A percentile compares a stretch with the other conserved stretches of the same genome.
Evolutionary conservation across 2,329 filamentous ascomycete genomes (phyloP).

Genomic region (Cladosporium sp.): DNA sequence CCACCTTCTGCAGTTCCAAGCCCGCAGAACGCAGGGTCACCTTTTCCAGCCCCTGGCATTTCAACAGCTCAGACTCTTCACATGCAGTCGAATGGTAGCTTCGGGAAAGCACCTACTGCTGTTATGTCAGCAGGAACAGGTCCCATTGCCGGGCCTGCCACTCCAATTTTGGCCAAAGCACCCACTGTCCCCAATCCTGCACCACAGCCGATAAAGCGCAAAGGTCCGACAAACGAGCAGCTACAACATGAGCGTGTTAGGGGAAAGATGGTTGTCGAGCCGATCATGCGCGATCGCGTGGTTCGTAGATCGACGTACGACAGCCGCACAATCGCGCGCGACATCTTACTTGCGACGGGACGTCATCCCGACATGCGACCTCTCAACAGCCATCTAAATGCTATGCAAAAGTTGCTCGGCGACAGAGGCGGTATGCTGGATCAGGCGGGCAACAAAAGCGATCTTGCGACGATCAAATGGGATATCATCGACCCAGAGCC

Average conservation of each 20-base stretch:
- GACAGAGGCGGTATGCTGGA: slow-evolving; percentile 44
- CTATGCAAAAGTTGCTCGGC: slow-evolving; percentile 44
- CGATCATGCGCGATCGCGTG: slow-evolving; percentile 51
- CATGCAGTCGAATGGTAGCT: slow-evolving; percentile 16
- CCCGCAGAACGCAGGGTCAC: not conserved
- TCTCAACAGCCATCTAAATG: slow-evolving; percentile 60
- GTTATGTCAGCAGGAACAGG: not conserved
- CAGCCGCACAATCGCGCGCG: slow-evolving; percentile 62
- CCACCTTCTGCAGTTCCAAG: not conserved
- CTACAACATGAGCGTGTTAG: slow-evolving; percentile 36
- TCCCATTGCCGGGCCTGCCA: not conserved
- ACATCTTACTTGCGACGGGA: slow-evolving; percentile 63
- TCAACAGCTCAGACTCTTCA: not conserved
- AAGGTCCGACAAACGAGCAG: slow-evolving; percentile 33
- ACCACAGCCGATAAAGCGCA: slow-evolving; percentile 24
- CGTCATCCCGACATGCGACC: slow-evolving; percentile 61
- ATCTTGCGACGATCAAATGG: slow-evolving; percentile 63
- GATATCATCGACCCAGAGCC: slow-evolving; percentile 61
- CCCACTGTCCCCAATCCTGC: not conserved
- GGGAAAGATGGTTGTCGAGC: slow-evolving; percentile 45
- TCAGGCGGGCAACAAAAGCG: slow-evolving; percentile 40
- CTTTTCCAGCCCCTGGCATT: not conserved
- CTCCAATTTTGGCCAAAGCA: not conserved
- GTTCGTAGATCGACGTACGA: slow-evolving; percentile 58
- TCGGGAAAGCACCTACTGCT: not conserved